Evolutionary conservation across 805 yeast genomes (phyloP), one percentile per base, ranked within the genome.

Genomic region (Brettanomyces nanus): DNA sequence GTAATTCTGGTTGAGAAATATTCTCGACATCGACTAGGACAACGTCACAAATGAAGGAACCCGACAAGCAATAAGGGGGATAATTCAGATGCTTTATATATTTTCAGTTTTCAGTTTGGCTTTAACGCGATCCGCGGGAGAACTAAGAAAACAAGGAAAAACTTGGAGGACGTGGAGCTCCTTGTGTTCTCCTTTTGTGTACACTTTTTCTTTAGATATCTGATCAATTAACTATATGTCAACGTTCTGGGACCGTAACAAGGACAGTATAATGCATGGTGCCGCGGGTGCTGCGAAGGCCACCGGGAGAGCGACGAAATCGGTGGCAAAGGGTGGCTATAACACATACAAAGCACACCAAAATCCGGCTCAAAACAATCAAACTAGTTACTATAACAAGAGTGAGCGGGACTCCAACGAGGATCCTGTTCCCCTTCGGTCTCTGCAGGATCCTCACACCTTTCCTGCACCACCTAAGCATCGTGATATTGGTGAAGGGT

Each of bases 221-320:
- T n/a, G n/a, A n/a, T n/a, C n/a, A n/a, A n/a, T 6, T 6, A 17
- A 25, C 38, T 20, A 15, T 15, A 52, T 48, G 58, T 56, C 63
- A 49, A 57, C 68, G 1, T 70, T 68, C 41, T 70, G 75, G 75
- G 68, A 66, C 15, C 65, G 70, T 37, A 71, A 75, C 54, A 75
- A 74, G 45, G 80, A 55, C 39, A 47, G 71, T 0, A 63, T 75
- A 48, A 72, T 71, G 41, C 48, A 66, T 1, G 80, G 69, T 0
- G 71, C 78, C 3, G 45, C 58, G 5, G 66, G 75, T 4, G 66
- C 73, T 19, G 79, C 76, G 5, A 60, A 51, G 33, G 80, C 76
- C 3, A 61, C 75, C 3, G 68, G 57, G 15, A 66, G 73, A 0
- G 61, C 71, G 1, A 60, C 69, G 3, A 69, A 70, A 43, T 74